These are phyloP conservation scores for Thelephora ganbajun DNA, from an alignment of 768 basidiomycete genomes.

Conservation along the genomic window DNA sequence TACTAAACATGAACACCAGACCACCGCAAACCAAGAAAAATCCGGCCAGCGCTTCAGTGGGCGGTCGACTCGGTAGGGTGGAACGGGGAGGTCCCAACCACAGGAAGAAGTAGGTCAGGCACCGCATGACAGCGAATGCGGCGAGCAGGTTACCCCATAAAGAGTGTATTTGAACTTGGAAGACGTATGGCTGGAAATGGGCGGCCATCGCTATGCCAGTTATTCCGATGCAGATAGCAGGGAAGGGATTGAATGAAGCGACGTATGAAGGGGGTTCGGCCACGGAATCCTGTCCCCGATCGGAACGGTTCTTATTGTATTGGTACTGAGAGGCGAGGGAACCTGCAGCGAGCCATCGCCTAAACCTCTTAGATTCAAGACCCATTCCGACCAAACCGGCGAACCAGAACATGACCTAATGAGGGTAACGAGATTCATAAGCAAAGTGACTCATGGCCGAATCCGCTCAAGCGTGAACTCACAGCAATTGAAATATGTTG, in stretches of 20 bases:
- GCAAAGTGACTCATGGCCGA: constrained; percentile 1
- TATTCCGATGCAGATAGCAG: constrained; percentile 85
- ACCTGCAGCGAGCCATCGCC: constrained; percentile 58
- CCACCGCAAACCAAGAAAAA: constrained; percentile 86
- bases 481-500: constrained; percentile 90
- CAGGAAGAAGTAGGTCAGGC: constrained; percentile 88
- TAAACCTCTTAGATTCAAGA: constrained; percentile 65
- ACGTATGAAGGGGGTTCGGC: constrained; percentile 61
- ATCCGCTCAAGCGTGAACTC: constrained; percentile 8
- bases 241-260: constrained; percentile 82
- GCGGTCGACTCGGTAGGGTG: constrained; percentile 81
- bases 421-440: constrained; percentile 12
- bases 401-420: constrained; percentile 81
- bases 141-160: constrained; percentile 86
- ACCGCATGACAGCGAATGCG: constrained; percentile 65
- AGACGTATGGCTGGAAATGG: constrained; percentile 82
- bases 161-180: constrained; percentile 85
- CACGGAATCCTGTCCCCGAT: constrained; percentile 26
- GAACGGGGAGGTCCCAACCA: constrained; percentile 79
- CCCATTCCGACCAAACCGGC: constrained; percentile 83
- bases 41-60: constrained; percentile 80
- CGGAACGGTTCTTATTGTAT: neutral
- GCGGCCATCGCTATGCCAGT: constrained; percentile 91
- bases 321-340: constrained; percentile 16
- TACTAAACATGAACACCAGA: constrained; percentile 77